phyloP scores from a whole-genome alignment of 345 rosid species.

The Eucalyptus sideroxylon region DNA sequence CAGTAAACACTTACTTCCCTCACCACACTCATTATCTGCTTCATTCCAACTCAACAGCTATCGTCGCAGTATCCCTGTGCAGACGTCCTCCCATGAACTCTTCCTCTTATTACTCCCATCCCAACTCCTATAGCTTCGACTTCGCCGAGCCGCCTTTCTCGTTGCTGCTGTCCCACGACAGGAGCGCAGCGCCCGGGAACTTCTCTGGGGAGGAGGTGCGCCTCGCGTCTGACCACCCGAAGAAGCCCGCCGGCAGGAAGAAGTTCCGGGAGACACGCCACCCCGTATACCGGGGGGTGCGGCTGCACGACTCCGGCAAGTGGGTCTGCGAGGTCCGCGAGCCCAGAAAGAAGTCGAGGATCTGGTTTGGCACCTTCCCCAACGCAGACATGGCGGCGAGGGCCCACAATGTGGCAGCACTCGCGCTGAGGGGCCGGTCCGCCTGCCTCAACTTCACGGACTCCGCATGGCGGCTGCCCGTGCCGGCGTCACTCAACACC shows the following conservation, averaged over 20 bases:
- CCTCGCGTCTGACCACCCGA: constrained; percentile 66
- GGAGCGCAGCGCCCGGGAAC: background rate
- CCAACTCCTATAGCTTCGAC: background rate
- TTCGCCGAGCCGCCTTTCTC: background rate
- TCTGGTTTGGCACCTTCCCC: constrained; percentile 81
- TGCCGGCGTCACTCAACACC: constrained; percentile 39
- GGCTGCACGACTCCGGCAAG: constrained; percentile 59
- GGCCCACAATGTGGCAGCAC: constrained; percentile 81
- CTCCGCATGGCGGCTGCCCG: constrained; percentile 59
- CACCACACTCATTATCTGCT: background rate
- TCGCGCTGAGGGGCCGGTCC: constrained; percentile 55
- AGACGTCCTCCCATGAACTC: constrained; percentile 1
- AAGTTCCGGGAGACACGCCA: constrained; percentile 82
- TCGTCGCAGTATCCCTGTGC: background rate
- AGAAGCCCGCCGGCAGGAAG: constrained; percentile 75
- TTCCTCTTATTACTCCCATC: background rate
- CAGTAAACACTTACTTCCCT: too few relatives aligned
- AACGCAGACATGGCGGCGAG: constrained; percentile 86
- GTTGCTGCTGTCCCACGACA: constrained; percentile 6
- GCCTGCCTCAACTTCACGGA: constrained; percentile 87
- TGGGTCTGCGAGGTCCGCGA: constrained; percentile 91
- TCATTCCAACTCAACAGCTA: background rate
- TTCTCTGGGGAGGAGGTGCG: constrained; percentile 39
- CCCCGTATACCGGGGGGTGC: constrained; percentile 75
- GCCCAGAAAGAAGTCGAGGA: constrained; percentile 71